Evolutionary conservation across 768 basidiomycete genomes (phyloP), one percentile per base, ranked within the genome.

Genomic region (Boletus sp.): DNA sequence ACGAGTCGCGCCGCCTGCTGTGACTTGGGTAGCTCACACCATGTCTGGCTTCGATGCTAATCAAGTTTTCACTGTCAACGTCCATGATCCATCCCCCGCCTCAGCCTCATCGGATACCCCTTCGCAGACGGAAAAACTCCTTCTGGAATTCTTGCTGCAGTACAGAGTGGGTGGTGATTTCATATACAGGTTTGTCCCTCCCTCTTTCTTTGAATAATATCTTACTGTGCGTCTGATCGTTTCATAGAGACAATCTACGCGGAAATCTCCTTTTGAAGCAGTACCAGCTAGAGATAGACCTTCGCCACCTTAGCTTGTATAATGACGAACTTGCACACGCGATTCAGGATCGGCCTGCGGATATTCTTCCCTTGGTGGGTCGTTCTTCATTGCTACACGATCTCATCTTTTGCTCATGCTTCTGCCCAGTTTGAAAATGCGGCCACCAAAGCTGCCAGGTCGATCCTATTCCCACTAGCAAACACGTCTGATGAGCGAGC

Each of bases 301-400:
- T 96, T 64, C 77, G 86, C 60, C 80, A 91, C 74, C 68, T 90
- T 59, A 75, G 84, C 72, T 76, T 94, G 30, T 98, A 89, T 78
- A 94, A 97, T 64, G 95, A 98, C 66, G 94, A 96, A 98, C 79
- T 99, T 36, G 94, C 93, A 2, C 92, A 95, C 71, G 84, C 85
- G 20, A 86, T 98, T 53, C 93, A 97, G 72, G 90, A 93, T 62
- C 79, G 81, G 64, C 97, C 97, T 17, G 86, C 89, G 6, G 97
- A 98, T 60, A 82, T 94, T 39, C 75, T 98, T 51, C 94, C 94
- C 47, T 71, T 95, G 63, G 95, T 97, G 57, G 59, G 85, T 76
- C 32, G 20, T 12, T 14, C 39, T 54, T 32, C 42, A 15, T 41
- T 32, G 40, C 8, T 30, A 12, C 17, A 18, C 18, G 3, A 2